These are phyloP conservation scores for Nothophaeocryptopus gaeumannii DNA, from an alignment of 2,329 filamentous ascomycete genomes.

Conservation along the genomic window DNA sequence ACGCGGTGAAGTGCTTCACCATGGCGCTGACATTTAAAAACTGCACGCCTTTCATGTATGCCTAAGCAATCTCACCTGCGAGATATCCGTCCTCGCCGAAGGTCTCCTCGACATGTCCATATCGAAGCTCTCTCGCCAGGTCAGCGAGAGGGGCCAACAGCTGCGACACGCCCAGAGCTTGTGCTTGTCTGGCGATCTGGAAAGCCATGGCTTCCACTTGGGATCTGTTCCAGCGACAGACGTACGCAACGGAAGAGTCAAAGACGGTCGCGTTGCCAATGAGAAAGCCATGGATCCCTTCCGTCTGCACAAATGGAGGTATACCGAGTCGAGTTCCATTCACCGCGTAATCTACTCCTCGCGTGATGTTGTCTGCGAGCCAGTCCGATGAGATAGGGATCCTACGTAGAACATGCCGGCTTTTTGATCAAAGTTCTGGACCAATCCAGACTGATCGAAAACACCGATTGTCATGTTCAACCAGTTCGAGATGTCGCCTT, in stretches of 20 bases:
- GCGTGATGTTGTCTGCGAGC: constrained; percentile 61
- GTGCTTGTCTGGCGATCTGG: constrained; percentile 63
- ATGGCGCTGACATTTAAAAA: constrained; percentile 64
- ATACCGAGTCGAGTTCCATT: constrained; percentile 67
- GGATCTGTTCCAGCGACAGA: constrained; percentile 66
- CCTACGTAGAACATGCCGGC: constrained; percentile 72
- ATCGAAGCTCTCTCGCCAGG: constrained; percentile 68
- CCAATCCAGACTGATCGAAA: constrained; percentile 67
- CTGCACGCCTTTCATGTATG: constrained; percentile 61
- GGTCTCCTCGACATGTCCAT: constrained; percentile 71
- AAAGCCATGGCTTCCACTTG: constrained; percentile 65
- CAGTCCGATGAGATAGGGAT: constrained; percentile 61
- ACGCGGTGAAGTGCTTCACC: constrained; percentile 74
- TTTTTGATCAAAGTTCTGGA: constrained; percentile 63
- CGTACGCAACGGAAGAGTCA: constrained; percentile 71
- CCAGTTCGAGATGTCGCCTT: constrained; percentile 70
- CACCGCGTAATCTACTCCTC: constrained; percentile 66
- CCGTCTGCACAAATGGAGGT: constrained; percentile 69
- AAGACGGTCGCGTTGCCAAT: constrained; percentile 74
- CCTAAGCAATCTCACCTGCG: constrained; percentile 65
- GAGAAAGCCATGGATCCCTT: constrained; percentile 71
- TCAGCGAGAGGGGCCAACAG: constrained; percentile 70
- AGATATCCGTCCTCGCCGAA: constrained; percentile 68
- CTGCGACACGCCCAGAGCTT: constrained; percentile 68
- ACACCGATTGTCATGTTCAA: constrained; percentile 64